These are phyloP conservation scores for Sarocladium strictum DNA, from an alignment of 2,329 filamentous ascomycete genomes.

Conservation along the genomic window DNA sequence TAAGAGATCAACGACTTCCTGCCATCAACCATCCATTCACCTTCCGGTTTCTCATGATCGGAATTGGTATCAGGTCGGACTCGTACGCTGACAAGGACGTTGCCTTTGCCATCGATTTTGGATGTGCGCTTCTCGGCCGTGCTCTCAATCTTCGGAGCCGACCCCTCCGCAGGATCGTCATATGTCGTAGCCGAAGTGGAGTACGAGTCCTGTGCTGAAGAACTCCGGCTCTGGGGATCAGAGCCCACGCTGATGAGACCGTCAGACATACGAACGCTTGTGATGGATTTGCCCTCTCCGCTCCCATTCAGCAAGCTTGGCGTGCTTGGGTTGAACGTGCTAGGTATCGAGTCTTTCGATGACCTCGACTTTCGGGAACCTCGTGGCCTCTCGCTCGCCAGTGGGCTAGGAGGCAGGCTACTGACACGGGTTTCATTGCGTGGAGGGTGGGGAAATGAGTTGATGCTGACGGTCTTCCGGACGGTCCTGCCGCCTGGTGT, in stretches of 20 bases:
- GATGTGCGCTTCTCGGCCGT: constrained; percentile 42
- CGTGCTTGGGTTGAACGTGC: constrained; percentile 43
- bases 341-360: constrained; percentile 46
- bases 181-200: constrained; percentile 85
- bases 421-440: constrained; percentile 53
- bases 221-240: constrained; percentile 81
- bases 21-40: constrained; percentile 89
- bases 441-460: constrained; percentile 87
- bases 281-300: constrained; percentile 69
- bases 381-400: constrained; percentile 45
- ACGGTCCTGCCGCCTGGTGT: constrained; percentile 56
- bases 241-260: constrained; percentile 73
- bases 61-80: constrained; percentile 75
- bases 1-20: constrained; percentile 77
- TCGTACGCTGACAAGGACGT: constrained; percentile 91
- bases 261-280: constrained; percentile 62
- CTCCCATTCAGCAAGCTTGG: constrained; percentile 76
- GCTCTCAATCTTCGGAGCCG: constrained; percentile 26
- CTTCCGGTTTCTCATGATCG: constrained; percentile 58
- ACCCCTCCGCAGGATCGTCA: constrained; percentile 65
- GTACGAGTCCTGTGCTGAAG: constrained; percentile 87
- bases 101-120: constrained; percentile 74
- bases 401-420: constrained; percentile 58
- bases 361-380: constrained; percentile 49
- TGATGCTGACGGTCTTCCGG: constrained; percentile 87